Evolutionary conservation across 805 yeast species (phyloP).

Genomic region (Nakazawaea holstii): DNA sequence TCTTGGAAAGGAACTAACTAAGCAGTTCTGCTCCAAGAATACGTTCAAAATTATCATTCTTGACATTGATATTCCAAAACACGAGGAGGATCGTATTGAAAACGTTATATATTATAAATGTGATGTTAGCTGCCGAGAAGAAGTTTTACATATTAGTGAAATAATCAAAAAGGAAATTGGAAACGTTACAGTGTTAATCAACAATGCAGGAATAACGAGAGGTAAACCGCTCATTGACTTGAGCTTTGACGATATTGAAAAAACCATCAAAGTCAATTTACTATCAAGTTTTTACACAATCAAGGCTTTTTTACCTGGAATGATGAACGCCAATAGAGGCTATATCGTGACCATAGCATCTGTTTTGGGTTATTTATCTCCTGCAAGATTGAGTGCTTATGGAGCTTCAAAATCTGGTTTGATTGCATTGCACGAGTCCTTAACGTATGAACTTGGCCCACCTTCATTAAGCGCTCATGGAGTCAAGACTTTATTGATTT

Average conservation of each 20-base stretch:
- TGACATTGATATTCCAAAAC: slow-evolving; percentile 48
- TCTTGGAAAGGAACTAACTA: slow-evolving; percentile 62
- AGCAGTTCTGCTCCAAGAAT: slow-evolving; percentile 33
- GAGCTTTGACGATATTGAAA: slow-evolving; percentile 53
- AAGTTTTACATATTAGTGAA: slow-evolving; percentile 35
- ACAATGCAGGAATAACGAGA: slow-evolving; percentile 77
- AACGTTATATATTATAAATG: slow-evolving; percentile 56
- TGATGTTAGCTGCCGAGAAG: slow-evolving; percentile 56
- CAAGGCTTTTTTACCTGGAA: slow-evolving; percentile 67
- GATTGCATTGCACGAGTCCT: slow-evolving; percentile 77
- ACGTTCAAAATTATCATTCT: slow-evolving; percentile 54
- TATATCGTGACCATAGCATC: slow-evolving; percentile 79
- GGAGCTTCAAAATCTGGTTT: slow-evolving; percentile 90
- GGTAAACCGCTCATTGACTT: slow-evolving; percentile 55
- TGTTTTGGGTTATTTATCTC: slow-evolving; percentile 78
- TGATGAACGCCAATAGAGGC: slow-evolving; percentile 60
- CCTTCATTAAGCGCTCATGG: slow-evolving; percentile 41
- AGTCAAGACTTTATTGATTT: slow-evolving; percentile 67
- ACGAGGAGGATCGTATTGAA: slow-evolving; percentile 21
- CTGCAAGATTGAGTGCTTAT: slow-evolving; percentile 73
- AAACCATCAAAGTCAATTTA: slow-evolving; percentile 61
- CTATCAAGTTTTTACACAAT: slow-evolving; percentile 65
- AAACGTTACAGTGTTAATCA: slow-evolving; percentile 60
- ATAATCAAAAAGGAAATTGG: slow-evolving; percentile 48
- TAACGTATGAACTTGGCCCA: slow-evolving; percentile 63